phyloP scores from a whole-genome alignment of 2,329 filamentous ascomycete species.

The Colletotrichum sp. region DNA sequence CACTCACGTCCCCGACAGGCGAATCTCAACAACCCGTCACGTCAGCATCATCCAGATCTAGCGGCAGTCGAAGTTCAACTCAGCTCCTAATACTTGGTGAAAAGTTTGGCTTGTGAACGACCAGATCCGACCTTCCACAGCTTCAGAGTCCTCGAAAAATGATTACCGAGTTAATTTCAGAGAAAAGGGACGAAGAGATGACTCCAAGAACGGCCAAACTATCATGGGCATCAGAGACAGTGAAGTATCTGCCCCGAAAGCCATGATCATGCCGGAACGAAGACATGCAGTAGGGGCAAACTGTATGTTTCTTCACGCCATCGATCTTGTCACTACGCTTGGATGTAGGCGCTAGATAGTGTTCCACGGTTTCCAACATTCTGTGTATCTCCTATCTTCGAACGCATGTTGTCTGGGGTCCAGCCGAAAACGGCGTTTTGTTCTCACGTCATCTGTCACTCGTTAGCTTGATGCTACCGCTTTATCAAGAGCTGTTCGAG shows the following conservation, averaged over 20 bases:
- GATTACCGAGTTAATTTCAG: too few species aligned
- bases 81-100: neutral
- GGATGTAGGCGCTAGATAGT: neutral
- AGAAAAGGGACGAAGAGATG: neutral
- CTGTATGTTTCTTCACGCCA: rapidly evolving
- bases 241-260: neutral
- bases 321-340: neutral
- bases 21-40: neutral
- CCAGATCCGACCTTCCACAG: neutral
- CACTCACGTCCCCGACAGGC: neutral
- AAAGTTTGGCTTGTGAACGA: neutral
- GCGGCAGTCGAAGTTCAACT: neutral
- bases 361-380: rapidly evolving
- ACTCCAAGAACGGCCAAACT: neutral
- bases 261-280: neutral
- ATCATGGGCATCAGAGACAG: neutral
- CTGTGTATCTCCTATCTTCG: neutral
- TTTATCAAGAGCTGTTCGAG: neutral
- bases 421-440: neutral
- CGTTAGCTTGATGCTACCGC: rapidly evolving
- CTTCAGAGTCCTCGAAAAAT: too few species aligned
- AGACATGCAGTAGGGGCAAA: neutral
- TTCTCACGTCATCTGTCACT: neutral
- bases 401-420: neutral
- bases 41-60: neutral